These are phyloP conservation scores for Leccinum longicurvipes DNA, from an alignment of 768 basidiomycete genomes.

Conservation along the genomic window DNA sequence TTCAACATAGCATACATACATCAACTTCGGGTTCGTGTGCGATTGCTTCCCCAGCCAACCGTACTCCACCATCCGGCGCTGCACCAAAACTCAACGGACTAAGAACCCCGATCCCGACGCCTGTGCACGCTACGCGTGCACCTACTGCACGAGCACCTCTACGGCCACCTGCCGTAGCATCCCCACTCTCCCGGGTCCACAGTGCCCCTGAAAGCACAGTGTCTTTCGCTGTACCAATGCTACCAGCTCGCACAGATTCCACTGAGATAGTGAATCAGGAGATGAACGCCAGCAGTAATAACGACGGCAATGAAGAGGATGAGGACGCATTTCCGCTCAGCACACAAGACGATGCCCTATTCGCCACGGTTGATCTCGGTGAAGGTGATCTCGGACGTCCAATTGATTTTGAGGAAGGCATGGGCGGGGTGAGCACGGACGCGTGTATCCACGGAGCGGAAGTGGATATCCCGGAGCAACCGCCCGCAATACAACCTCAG, in stretches of 20 bases:
- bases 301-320: constrained; percentile 26
- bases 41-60: background rate
- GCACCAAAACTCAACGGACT: constrained; percentile 18
- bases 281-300: background rate
- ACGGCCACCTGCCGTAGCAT: constrained; percentile 2
- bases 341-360: constrained; percentile 67
- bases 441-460: constrained; percentile 1
- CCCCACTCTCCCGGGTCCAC: constrained; percentile 11
- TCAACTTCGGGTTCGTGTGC: background rate
- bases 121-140: constrained; percentile 30
- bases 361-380: constrained; percentile 54
- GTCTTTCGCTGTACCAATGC: constrained; percentile 6
- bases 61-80: background rate
- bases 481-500: constrained; percentile 2
- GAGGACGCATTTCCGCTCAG: constrained; percentile 43
- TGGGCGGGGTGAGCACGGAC: constrained; percentile 15
- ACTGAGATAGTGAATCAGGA: constrained; percentile 1
- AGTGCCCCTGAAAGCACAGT: constrained; percentile 12
- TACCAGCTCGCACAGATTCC: background rate
- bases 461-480: background rate
- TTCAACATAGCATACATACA: background rate
- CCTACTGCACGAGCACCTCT: constrained; percentile 8
- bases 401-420: constrained; percentile 41
- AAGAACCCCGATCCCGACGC: constrained; percentile 36
- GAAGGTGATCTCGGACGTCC: constrained; percentile 40